These are phyloP conservation scores for Boletus huronensis DNA, from an alignment of 768 basidiomycete species.

Conservation along the genomic window DNA sequence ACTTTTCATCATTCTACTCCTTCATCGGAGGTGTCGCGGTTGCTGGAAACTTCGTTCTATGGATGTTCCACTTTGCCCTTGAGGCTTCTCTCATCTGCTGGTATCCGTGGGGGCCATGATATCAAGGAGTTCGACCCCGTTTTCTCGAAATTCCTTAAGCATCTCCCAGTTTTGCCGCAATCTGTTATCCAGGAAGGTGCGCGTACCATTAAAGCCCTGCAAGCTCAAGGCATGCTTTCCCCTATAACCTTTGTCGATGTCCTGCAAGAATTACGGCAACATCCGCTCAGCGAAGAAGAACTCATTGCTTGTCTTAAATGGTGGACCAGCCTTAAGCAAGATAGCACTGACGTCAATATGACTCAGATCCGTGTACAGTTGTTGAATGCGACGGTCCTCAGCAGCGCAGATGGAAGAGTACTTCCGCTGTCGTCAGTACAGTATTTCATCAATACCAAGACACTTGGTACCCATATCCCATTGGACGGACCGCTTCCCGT, in stretches of 20 bases:
- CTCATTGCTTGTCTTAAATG: slow-evolving; percentile 83
- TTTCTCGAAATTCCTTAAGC: slow-evolving; percentile 72
- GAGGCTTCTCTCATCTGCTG: slow-evolving; percentile 8
- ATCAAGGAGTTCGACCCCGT: slow-evolving; percentile 61
- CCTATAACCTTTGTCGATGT: slow-evolving; percentile 82
- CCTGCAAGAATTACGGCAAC: slow-evolving; percentile 63
- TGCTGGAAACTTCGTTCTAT: slow-evolving; percentile 68
- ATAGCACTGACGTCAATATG: slow-evolving; percentile 35
- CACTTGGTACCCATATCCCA: slow-evolving; percentile 49
- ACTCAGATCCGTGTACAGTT: slow-evolving; percentile 54
- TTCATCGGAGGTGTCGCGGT: slow-evolving; percentile 66
- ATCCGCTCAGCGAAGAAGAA: slow-evolving; percentile 70
- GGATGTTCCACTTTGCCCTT: slow-evolving; percentile 7
- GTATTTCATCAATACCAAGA: slow-evolving; percentile 66
- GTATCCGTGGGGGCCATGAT: slow-evolving; percentile 9
- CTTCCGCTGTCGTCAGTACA: slow-evolving; percentile 67
- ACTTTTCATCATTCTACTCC: slow-evolving; percentile 88
- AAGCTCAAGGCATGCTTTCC: slow-evolving; percentile 61
- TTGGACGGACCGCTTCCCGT: slow-evolving; percentile 10
- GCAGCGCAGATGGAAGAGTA: slow-evolving; percentile 47
- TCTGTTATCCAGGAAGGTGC: slow-evolving; percentile 53
- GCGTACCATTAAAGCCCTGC: slow-evolving; percentile 59
- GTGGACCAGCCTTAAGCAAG: slow-evolving; percentile 59
- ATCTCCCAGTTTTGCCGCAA: slow-evolving; percentile 70
- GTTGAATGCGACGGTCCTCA: slow-evolving; percentile 66